Conservation (phyloP, 345 rosid species). For the Corymbia maculata region DNA sequence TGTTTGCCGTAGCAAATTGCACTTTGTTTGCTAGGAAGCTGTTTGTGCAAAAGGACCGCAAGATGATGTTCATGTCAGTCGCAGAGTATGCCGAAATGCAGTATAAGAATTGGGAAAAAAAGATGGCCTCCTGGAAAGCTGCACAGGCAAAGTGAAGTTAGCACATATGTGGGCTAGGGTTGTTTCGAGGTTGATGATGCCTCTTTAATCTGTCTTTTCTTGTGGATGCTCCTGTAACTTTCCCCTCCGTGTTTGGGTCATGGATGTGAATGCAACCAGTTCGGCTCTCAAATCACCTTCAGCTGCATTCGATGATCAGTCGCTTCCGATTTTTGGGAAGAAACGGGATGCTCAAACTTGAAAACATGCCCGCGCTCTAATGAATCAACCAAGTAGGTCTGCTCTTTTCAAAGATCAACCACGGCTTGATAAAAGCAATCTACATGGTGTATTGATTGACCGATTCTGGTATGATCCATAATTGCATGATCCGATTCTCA, state of each 20-base stretch:
- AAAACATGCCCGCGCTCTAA: background rate
- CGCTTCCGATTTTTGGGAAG: background rate
- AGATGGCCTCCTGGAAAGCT: background rate
- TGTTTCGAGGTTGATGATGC: background rate
- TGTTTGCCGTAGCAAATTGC: background rate
- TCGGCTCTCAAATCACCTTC: background rate
- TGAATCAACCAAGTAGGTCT: background rate
- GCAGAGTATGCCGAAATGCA: background rate
- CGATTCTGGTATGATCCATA: background rate
- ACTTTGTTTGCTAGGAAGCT: accelerated
- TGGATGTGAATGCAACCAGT: background rate
- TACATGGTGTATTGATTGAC: background rate
- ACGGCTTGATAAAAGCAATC: background rate
- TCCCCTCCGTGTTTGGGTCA: background rate
- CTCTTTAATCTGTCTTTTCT: background rate
- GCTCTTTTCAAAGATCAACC: background rate
- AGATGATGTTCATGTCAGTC: background rate
- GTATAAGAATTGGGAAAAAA: no score
- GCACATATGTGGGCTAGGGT: background rate
- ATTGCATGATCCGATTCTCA: background rate
- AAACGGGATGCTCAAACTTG: background rate
- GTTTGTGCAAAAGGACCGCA: background rate
- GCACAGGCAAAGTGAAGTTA: background rate
- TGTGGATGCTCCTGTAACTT: background rate
- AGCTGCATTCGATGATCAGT: background rate